Conservation (phyloP, 768 basidiomycete species). For the Tulasnella sp. region DNA sequence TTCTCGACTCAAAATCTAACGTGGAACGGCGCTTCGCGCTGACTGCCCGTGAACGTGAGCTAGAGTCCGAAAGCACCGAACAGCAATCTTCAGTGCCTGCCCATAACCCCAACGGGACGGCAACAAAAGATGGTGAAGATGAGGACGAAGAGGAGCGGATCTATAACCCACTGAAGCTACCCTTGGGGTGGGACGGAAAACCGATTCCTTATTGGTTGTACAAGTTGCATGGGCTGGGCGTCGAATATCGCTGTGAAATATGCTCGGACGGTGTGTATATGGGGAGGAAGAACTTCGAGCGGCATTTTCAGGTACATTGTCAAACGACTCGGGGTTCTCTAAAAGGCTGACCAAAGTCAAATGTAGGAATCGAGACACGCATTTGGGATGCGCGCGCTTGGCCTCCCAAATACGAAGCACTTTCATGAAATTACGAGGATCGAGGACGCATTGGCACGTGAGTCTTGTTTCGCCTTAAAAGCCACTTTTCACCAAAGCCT, state of each 20-base stretch:
- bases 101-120: conserved; percentile 34
- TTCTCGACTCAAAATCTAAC: conserved; percentile 89
- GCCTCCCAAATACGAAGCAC: conserved; percentile 96
- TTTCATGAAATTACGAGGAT: conserved; percentile 98
- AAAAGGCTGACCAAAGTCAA: conserved; percentile 9
- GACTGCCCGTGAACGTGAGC: conserved; percentile 94
- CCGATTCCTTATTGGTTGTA: conserved; percentile 99
- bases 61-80: conserved; percentile 66
- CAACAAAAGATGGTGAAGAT: conserved; percentile 47
- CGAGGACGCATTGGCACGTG: conserved; percentile 88
- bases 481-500: background rate
- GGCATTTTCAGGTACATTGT: conserved; percentile 73
- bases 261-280: conserved; percentile 95
- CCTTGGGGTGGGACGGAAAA: conserved; percentile 96
- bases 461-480: conserved; percentile 29
- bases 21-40: conserved; percentile 94
- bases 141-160: conserved; percentile 95
- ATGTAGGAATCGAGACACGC: conserved; percentile 84
- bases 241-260: conserved; percentile 95
- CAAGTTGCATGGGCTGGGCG: conserved; percentile 96
- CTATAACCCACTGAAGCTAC: conserved; percentile 95
- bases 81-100: conserved; percentile 37
- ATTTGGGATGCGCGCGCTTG: conserved; percentile 95
- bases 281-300: conserved; percentile 96
- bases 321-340: conserved; percentile 1